phyloP scores from a whole-genome alignment of 371 early-diverging fungal genomes.

The Mortierella sp. region DNA sequence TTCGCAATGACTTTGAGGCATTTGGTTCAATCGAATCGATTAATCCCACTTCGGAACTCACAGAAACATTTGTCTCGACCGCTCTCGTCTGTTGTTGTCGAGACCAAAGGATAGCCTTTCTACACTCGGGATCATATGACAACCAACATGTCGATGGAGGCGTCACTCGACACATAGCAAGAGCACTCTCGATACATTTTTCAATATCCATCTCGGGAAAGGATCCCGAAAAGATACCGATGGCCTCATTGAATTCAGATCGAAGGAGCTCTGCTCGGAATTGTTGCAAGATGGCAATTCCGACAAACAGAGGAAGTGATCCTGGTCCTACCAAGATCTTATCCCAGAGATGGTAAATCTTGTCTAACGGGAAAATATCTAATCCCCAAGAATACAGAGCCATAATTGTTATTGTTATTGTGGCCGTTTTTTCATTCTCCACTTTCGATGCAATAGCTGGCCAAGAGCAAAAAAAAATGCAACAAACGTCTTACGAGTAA shows the following conservation, averaged over 20 bases:
- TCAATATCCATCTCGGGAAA: constrained; percentile 81
- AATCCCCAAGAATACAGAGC: too few species aligned
- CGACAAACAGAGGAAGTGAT: constrained; percentile 74
- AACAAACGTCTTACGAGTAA: constrained; percentile 70
- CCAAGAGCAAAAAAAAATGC: background rate
- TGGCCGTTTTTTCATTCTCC: too few species aligned
- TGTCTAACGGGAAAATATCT: constrained; percentile 85
- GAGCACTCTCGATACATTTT: constrained; percentile 71
- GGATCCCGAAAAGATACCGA: constrained; percentile 69
- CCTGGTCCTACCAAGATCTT: constrained; percentile 72
- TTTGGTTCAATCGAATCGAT: background rate
- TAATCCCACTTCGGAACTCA: constrained; percentile 5
- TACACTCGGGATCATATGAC: constrained; percentile 46
- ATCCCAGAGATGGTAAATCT: constrained; percentile 85
- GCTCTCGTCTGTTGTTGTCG: background rate
- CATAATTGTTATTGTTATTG: too few species aligned
- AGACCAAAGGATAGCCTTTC: constrained; percentile 23
- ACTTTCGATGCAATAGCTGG: background rate
- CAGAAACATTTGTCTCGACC: constrained; percentile 12
- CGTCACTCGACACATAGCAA: constrained; percentile 76
- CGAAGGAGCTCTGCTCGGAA: constrained; percentile 65
- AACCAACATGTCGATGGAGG: constrained; percentile 60
- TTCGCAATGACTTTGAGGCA: background rate
- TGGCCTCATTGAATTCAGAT: constrained; percentile 75
- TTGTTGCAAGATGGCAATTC: constrained; percentile 76